Conservation (phyloP, 345 rosid species). For the Lepidium didymum region DNA sequence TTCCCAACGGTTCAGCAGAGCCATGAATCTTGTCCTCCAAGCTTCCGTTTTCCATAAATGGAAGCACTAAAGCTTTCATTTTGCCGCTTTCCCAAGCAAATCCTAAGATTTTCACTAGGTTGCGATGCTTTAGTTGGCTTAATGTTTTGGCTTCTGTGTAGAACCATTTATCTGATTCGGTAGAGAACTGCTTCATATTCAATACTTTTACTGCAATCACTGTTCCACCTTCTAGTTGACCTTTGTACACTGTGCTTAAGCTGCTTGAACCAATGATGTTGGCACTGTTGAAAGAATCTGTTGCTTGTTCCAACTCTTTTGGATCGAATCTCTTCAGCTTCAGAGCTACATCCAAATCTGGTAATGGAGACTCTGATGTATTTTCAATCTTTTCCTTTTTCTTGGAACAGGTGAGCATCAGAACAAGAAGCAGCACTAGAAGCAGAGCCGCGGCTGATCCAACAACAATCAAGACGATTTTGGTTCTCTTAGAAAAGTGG, state of each 20-base stretch:
- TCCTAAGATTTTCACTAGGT: constrained; percentile 69
- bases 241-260: constrained; percentile 81
- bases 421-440: constrained; percentile 25
- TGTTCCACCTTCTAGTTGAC: constrained; percentile 52
- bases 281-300: constrained; percentile 42
- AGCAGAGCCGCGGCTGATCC: constrained; percentile 38
- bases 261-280: constrained; percentile 68
- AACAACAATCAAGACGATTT: constrained; percentile 35
- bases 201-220: constrained; percentile 66
- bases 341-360: constrained; percentile 37
- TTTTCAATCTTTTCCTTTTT: constrained; percentile 21
- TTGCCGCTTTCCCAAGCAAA: constrained; percentile 84
- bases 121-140: constrained; percentile 63
- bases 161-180: constrained; percentile 66
- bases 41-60: constrained; percentile 77
- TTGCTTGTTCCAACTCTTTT: constrained; percentile 54
- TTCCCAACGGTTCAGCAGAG: constrained; percentile 34
- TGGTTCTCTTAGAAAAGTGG: constrained; percentile 38
- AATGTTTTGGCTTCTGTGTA: constrained; percentile 67
- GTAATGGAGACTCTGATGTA: constrained; percentile 31
- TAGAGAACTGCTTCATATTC: constrained; percentile 60
- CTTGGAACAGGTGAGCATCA: constrained; percentile 22
- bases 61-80: constrained; percentile 68
- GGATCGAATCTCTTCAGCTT: constrained; percentile 52
- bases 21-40: constrained; percentile 54